A percentile compares a stretch with the other conserved stretches of the same genome.
Conservation (phyloP, 345 rosid genomes). For the Eucalyptus grandis region DNA sequence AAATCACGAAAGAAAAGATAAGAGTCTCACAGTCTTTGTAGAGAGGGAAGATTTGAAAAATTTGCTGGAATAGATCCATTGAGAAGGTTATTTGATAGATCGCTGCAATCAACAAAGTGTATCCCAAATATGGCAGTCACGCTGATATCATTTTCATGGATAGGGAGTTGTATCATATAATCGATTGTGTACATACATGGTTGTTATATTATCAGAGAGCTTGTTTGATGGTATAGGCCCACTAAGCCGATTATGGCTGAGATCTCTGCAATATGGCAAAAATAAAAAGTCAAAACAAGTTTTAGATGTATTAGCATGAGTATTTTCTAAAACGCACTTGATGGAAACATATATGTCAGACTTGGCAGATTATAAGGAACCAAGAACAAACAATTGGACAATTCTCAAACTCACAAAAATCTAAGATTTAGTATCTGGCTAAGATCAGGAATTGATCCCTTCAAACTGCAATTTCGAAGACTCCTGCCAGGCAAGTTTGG, state of each 20-base stretch:
- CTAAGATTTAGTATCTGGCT: conserved; percentile 37
- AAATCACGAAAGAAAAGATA: not conserved
- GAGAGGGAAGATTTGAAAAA: conserved; percentile 51
- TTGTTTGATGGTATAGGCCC: conserved; percentile 59
- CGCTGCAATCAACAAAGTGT: conserved; percentile 24
- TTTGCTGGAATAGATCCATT: conserved; percentile 65
- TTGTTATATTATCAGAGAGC: conserved; percentile 51
- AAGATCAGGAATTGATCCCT: conserved; percentile 66
- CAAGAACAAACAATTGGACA: not conserved
- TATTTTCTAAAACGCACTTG: not conserved
- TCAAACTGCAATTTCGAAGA: conserved; percentile 78
- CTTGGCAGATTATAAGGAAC: not conserved
- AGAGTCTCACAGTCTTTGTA: conserved; percentile 66
- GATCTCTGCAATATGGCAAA: conserved; percentile 47
- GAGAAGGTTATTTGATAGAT: conserved; percentile 56
- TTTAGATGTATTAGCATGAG: not conserved
- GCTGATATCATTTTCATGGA: not conserved
- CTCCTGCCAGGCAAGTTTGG: conserved; percentile 41
- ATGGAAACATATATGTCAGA: not conserved
- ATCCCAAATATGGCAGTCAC: not conserved
- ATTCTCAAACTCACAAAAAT: conserved; percentile 47
- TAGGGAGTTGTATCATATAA: not conserved
- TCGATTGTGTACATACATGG: conserved; percentile 36
- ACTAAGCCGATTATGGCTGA: conserved; percentile 53
- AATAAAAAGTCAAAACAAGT: not conserved